Base-by-base conservation (phyloP, 129 eudicot genomes). In the Cynara cardunculus region DNA sequence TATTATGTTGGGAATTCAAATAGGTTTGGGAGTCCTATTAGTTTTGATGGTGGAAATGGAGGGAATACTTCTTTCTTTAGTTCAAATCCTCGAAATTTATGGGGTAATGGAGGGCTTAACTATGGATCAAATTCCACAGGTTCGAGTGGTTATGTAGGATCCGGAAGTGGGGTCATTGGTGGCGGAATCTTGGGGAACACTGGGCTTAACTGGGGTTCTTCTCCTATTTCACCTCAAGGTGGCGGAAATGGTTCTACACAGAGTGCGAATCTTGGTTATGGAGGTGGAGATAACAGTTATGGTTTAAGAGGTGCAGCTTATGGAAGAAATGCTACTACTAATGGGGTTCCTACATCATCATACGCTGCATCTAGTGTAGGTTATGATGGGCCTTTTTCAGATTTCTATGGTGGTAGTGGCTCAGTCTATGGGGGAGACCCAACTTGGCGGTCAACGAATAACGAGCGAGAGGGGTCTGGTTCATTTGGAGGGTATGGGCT, bases 11-110 rank as follows among this genome's bases (percentile, higher is more conserved):
- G 88, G 75, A 87, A 80, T 53, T 84, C 93, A 6, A 87, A 85
- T 73, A 81, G 89, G 79, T 84, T 82, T 25, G 82, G 80, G 25
- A 85, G 39, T 78, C 83, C 90, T 35, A 30, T 82, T 0, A 83
- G 85, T 26, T 87, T 78, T 64, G 93, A 89, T n/a, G 85, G 89
- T 73, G 93, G 87, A 27, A 89, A 80, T 80, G 93, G 80, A 31
- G 90, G 89, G 66, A 87, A 78, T 69, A 71, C 80, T 73, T 89
- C 93, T 70, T 87, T 89, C 5, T 87, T 87, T 25, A 85, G 93
- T 53, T 85, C 93, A 10, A 85, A 74, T 21, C 61, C 89, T 35
- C 80, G 86, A 25, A 89, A 87, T 35, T 71, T 89, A 74, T 89
- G 86, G 93, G 88, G 85, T 59, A 89, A 81, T 53, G 73, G 71